Evolutionary conservation across 2,329 filamentous ascomycete species (phyloP), one percentile per base, ranked within the genome.

Genomic region (Gaeumannomyces sp.): DNA sequence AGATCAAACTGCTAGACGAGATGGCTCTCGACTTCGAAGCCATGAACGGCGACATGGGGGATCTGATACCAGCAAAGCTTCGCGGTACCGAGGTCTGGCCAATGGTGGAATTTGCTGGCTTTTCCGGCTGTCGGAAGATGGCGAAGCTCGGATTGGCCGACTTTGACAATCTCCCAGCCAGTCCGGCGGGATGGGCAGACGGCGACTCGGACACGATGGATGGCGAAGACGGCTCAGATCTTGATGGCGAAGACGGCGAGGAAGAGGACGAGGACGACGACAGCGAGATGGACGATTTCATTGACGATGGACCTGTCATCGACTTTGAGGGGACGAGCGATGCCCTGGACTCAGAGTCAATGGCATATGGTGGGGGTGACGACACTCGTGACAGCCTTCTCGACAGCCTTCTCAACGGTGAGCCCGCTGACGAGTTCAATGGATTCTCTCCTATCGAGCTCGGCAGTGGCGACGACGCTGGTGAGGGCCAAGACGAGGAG

Each of bases 251-350:
- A 16, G 31, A 59, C 5, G 7, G 4, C 5, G 22, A n/a, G 8
- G 59, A 31, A 13, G 59, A 60, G 2, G 59, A 31, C 1, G 59
- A 60, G 7, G 29, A 60, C 16, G n/a, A 27, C 19, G 25, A 59
- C n/a, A 31, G 31, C 59, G 28, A 60, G 10, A 35, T 31, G 59
- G 59, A 60, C 29, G 59, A 31, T 19, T 60, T 60, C 22, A 35
- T 60, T 16, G 59, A 31, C 59, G 59, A 60, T 31, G 31, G 31
- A 31, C 19, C 28, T 6, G 22, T 60, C 14, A 16, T 19, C 27
- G 27, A 50, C 19, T n/a, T 53, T 25, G 45, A 53, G 25, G 19
- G 7, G 7, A 22, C 45, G 45, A 53, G 45, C 45, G 45, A 53
- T 19, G 8, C 19, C 45, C 45, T 53, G 7, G 45, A 53, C 6